Evolutionary conservation across 352 stramenopile genomes (phyloP).

Genomic region (Globisporangium rhizosaccharum): DNA sequence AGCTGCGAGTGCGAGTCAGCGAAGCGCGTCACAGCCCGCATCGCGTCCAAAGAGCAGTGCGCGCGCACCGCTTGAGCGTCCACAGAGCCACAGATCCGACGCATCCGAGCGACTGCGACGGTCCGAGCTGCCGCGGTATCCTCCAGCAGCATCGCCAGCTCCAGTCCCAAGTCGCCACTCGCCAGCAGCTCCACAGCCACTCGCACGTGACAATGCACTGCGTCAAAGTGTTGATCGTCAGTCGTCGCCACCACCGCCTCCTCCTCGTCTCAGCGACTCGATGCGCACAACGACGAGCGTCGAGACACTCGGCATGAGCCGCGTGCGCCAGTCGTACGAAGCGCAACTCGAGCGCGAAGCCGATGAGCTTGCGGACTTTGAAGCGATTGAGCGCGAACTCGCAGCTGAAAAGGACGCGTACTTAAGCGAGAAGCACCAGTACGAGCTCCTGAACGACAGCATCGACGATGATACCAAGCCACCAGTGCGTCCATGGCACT

Average conservation of each 20-base stretch:
- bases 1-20: conserved; percentile 4
- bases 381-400: conserved; percentile 65
- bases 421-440: conserved; percentile 31
- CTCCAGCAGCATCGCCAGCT: neutral
- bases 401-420: conserved; percentile 58
- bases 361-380: conserved; percentile 73
- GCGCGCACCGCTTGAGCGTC: conserved; percentile 6
- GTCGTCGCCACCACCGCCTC: neutral
- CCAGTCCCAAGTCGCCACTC: neutral
- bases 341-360: conserved; percentile 50
- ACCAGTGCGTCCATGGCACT: neutral
- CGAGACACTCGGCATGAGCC: conserved; percentile 55
- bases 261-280: conserved; percentile 12
- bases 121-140: neutral
- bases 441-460: conserved; percentile 13
- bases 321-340: conserved; percentile 51
- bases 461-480: neutral
- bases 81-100: neutral
- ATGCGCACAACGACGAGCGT: conserved; percentile 29
- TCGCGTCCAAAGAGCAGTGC: conserved; percentile 19
- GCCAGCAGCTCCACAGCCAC: neutral
- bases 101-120: neutral
- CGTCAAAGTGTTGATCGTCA: neutral
- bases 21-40: conserved; percentile 7
- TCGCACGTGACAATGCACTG: neutral